Percentiles rank a stretch among this genome's conserved stretches.
These are phyloP conservation scores for Barnettozyma wickerhamii DNA, from an alignment of 805 yeast species.

Conservation along the genomic window DNA sequence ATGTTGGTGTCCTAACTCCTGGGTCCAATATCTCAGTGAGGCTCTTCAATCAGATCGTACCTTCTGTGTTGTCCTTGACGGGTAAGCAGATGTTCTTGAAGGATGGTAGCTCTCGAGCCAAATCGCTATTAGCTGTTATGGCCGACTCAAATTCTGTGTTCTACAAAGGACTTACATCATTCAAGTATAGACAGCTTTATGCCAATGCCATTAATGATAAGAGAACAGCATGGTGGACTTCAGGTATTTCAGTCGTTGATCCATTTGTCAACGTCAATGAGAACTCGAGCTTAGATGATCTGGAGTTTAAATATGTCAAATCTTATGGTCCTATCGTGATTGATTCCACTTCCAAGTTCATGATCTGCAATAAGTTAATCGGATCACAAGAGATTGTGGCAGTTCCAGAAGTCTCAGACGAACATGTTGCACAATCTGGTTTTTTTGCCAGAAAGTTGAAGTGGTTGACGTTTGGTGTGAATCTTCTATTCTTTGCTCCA, in stretches of 20 bases:
- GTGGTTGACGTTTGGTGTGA: slow-evolving; percentile 45
- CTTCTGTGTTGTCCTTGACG: slow-evolving; percentile 61
- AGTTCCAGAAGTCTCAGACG: not conserved
- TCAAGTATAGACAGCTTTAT: slow-evolving; percentile 54
- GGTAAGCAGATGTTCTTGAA: slow-evolving; percentile 71
- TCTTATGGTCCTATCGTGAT: slow-evolving; percentile 56
- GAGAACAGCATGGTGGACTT: slow-evolving; percentile 79
- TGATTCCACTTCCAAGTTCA: slow-evolving; percentile 44
- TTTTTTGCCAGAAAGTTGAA: slow-evolving; percentile 37
- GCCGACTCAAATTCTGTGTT: slow-evolving; percentile 59
- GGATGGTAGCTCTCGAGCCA: slow-evolving; percentile 32
- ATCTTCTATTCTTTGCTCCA: slow-evolving; percentile 53
- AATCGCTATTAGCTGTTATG: slow-evolving; percentile 64
- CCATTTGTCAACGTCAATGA: slow-evolving; percentile 47
- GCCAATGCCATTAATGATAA: slow-evolving; percentile 79
- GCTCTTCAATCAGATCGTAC: slow-evolving; percentile 59
- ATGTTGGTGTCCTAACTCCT: slow-evolving; percentile 63
- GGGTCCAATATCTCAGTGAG: slow-evolving; percentile 46
- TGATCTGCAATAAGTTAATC: slow-evolving; percentile 21
- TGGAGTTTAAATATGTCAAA: slow-evolving; percentile 39
- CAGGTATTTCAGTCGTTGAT: slow-evolving; percentile 61
- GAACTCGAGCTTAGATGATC: slow-evolving; percentile 38
- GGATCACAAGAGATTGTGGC: slow-evolving; percentile 3
- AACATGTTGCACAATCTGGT: slow-evolving; percentile 17
- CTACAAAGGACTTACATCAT: slow-evolving; percentile 47